Conservation (phyloP, 2,329 filamentous ascomycete genomes). For the Pseudogymnoascus destructans region DNA sequence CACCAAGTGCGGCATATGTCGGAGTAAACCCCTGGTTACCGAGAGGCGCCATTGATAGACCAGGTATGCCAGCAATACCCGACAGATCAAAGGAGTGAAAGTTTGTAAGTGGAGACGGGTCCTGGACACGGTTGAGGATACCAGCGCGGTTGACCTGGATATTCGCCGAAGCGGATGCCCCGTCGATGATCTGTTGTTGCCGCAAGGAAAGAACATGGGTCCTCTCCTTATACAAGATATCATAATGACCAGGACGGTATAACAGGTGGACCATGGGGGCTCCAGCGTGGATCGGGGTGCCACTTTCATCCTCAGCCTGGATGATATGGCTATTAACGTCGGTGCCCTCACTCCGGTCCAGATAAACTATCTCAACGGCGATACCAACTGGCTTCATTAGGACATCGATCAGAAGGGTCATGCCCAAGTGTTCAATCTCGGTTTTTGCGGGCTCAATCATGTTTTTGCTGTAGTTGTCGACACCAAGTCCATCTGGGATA, state of each 20-base stretch:
- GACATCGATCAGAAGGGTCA: conserved; percentile 63
- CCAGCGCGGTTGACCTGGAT: conserved; percentile 43
- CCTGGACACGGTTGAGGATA: conserved; percentile 28
- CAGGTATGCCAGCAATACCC: conserved; percentile 22
- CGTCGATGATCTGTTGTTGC: conserved; percentile 14
- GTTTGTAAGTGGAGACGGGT: conserved; percentile 16
- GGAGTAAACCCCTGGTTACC: conserved; percentile 18
- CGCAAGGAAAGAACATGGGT: conserved; percentile 16
- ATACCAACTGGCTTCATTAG: conserved; percentile 69
- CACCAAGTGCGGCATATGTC: not conserved
- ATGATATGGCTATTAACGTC: conserved; percentile 49
- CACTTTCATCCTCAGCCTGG: conserved; percentile 30
- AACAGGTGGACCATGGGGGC: conserved; percentile 43
- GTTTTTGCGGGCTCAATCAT: conserved; percentile 61
- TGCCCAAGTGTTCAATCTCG: conserved; percentile 85
- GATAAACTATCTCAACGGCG: conserved; percentile 76
- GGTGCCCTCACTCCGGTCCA: conserved; percentile 70
- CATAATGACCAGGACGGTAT: conserved; percentile 77
- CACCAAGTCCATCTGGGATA: conserved; percentile 39
- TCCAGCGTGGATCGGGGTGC: conserved; percentile 22
- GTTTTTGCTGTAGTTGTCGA: conserved; percentile 56
- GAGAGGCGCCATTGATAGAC: conserved; percentile 17
- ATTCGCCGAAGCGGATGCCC: conserved; percentile 23
- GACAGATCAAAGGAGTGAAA: conserved; percentile 27
- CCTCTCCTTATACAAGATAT: conserved; percentile 66